These are phyloP conservation scores for Trypanosoma lewisi DNA, from an alignment of 208 protist species.

Conservation along the genomic window DNA sequence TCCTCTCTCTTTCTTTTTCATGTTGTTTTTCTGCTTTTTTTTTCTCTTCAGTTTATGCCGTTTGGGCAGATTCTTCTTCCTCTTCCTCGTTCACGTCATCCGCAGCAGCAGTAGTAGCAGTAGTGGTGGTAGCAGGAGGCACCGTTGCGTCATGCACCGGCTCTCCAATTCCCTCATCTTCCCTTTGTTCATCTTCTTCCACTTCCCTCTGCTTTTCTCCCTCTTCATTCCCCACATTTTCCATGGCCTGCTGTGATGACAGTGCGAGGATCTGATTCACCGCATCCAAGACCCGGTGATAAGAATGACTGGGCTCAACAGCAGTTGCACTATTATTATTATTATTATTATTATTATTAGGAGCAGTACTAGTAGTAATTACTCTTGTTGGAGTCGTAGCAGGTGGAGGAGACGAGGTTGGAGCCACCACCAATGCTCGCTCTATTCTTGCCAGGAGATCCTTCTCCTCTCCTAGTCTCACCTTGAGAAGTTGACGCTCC, in stretches of 20 bases:
- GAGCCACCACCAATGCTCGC: slow-evolving; percentile 21
- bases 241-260: neutral
- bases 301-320: neutral
- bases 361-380: neutral
- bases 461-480: slow-evolving; percentile 35
- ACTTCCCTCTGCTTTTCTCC: neutral
- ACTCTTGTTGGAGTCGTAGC: slow-evolving; percentile 1
- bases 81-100: neutral
- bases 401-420: neutral
- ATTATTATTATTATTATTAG: neutral
- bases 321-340: neutral
- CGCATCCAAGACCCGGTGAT: slow-evolving; percentile 11
- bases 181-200: slow-evolving; percentile 8
- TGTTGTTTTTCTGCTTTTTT: neutral
- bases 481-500: slow-evolving; percentile 45
- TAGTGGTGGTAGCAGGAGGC: neutral
- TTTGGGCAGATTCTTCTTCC: neutral
- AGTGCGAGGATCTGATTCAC: slow-evolving; percentile 19
- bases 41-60: neutral
- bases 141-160: neutral
- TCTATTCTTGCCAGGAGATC: slow-evolving; percentile 54
- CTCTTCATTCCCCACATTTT: slow-evolving; percentile 3
- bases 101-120: neutral
- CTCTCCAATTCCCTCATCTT: slow-evolving; percentile 4
- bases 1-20: neutral